These are phyloP conservation scores for Syzygium malaccense DNA, from an alignment of 441 rosid species.

Conservation along the genomic window DNA sequence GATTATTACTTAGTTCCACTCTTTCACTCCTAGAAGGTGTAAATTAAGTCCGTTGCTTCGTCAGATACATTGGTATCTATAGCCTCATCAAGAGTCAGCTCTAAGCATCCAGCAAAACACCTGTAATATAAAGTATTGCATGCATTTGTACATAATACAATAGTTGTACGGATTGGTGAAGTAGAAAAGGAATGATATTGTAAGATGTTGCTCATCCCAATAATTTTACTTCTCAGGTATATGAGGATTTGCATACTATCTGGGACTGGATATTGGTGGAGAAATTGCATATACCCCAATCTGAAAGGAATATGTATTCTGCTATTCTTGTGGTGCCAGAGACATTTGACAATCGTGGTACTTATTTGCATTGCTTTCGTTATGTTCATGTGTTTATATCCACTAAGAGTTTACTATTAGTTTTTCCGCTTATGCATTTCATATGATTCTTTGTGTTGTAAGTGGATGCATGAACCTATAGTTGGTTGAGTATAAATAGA, in stretches of 20 bases:
- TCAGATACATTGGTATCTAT: neutral
- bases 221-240: conserved; percentile 41
- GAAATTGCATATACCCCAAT: conserved; percentile 47
- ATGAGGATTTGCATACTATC: conserved; percentile 73
- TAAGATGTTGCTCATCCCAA: neutral
- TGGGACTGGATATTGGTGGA: conserved; percentile 90
- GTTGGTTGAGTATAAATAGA: neutral
- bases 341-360: conserved; percentile 85
- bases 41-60: neutral
- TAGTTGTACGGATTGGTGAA: neutral
- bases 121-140: neutral
- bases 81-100: neutral
- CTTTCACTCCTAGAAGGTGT: neutral
- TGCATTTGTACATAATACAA: no score
- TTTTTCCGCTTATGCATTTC: neutral
- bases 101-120: neutral
- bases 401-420: neutral
- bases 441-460: neutral
- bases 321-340: conserved; percentile 79
- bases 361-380: neutral
- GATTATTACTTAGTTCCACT: neutral
- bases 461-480: neutral
- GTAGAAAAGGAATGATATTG: neutral
- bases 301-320: conserved; percentile 60
- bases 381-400: neutral